These are phyloP conservation scores for Suhomyces sp. DNA, from an alignment of 805 yeast genomes.

Conservation along the genomic window DNA sequence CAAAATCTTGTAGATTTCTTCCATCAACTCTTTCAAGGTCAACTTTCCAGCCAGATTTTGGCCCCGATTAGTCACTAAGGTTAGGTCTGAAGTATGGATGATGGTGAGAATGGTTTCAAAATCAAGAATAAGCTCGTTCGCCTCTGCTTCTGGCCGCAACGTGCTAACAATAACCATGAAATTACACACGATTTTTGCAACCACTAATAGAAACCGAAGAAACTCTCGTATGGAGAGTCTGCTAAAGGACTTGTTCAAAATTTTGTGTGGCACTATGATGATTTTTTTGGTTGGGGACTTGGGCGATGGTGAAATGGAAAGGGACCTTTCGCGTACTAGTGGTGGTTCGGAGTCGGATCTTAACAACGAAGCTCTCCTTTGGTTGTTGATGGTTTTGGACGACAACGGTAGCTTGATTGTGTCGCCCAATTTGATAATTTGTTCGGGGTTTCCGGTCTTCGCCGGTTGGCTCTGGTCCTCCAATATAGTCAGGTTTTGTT, in stretches of 20 bases:
- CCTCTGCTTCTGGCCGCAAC: slow-evolving; percentile 7
- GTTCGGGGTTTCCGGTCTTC: slow-evolving; percentile 12
- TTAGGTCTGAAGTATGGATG: slow-evolving; percentile 3
- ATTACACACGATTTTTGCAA: slow-evolving; percentile 37
- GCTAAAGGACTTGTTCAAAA: slow-evolving; percentile 39
- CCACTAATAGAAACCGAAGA: slow-evolving; percentile 31
- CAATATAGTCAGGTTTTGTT: slow-evolving; percentile 4
- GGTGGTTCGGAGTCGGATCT: not conserved
- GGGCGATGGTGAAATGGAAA: not conserved
- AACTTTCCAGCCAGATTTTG: slow-evolving; percentile 1
- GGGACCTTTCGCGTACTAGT: not conserved
- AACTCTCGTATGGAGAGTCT: slow-evolving; percentile 36
- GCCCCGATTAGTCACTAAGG: not conserved
- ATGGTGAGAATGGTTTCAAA: slow-evolving; percentile 19
- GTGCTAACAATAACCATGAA: slow-evolving; percentile 26
- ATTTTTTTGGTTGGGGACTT: slow-evolving; percentile 17
- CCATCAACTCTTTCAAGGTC: slow-evolving; percentile 28
- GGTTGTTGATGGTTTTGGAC: slow-evolving; percentile 15
- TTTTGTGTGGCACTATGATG: slow-evolving; percentile 40
- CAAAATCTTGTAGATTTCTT: slow-evolving; percentile 27
- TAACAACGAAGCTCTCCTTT: slow-evolving; percentile 10
- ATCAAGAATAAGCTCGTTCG: slow-evolving; percentile 9
- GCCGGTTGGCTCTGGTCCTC: not conserved
- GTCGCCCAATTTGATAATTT: slow-evolving; percentile 31
- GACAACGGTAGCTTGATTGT: slow-evolving; percentile 17